These are phyloP conservation scores for Phytophthora parvispora DNA, from an alignment of 352 stramenopile genomes.

Conservation along the genomic window DNA sequence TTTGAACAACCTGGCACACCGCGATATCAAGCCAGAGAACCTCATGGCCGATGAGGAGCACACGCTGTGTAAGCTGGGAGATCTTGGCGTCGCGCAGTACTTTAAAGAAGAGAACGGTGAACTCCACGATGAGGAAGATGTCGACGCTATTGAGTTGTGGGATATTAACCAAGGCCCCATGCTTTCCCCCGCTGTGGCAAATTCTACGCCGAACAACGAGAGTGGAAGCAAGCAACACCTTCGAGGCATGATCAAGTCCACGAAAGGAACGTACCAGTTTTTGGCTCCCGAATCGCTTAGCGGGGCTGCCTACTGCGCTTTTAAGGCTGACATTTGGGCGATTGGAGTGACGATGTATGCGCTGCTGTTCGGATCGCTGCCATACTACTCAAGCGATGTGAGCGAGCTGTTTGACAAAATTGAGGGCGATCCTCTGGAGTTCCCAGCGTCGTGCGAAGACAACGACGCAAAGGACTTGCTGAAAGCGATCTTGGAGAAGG, in stretches of 20 bases:
- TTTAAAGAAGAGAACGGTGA: slow-evolving; percentile 69
- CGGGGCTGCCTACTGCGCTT: slow-evolving; percentile 79
- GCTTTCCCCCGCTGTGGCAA: background rate
- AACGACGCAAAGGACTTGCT: slow-evolving; percentile 81
- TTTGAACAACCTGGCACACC: slow-evolving; percentile 78
- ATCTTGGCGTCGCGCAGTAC: slow-evolving; percentile 86
- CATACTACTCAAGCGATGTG: slow-evolving; percentile 91
- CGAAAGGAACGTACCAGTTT: slow-evolving; percentile 86
- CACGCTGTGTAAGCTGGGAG: slow-evolving; percentile 79
- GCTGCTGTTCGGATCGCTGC: slow-evolving; percentile 87
- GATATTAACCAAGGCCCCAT: slow-evolving; percentile 39
- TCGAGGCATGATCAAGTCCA: slow-evolving; percentile 67
- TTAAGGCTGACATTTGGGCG: slow-evolving; percentile 92
- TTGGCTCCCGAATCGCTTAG: slow-evolving; percentile 73
- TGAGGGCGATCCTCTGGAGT: slow-evolving; percentile 62
- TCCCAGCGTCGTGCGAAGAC: slow-evolving; percentile 54
- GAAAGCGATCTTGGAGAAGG: slow-evolving; percentile 72
- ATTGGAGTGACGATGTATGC: slow-evolving; percentile 94
- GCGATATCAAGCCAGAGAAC: slow-evolving; percentile 91
- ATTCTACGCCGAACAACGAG: background rate
- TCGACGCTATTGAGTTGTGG: slow-evolving; percentile 59
- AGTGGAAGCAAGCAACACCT: slow-evolving; percentile 12
- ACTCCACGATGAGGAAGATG: slow-evolving; percentile 60
- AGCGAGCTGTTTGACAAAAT: slow-evolving; percentile 93
- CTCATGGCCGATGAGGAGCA: slow-evolving; percentile 71